A percentile compares a stretch with the other conserved stretches of the same genome.
phyloP scores from a whole-genome alignment of 73 alveolate genomes.

The Halteria grandinella region DNA sequence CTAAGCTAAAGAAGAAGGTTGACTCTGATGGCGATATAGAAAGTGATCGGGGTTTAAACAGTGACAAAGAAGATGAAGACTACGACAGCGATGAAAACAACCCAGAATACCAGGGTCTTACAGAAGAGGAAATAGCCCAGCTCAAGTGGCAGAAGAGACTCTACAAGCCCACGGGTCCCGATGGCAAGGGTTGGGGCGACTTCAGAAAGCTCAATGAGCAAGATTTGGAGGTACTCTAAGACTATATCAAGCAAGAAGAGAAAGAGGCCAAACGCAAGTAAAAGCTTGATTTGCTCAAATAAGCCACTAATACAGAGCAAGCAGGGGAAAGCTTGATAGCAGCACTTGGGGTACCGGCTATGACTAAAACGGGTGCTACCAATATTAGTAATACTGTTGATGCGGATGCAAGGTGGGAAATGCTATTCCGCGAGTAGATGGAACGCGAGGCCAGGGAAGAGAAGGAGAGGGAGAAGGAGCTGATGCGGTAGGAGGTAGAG shows the following conservation, averaged over 20 bases:
- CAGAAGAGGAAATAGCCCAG: slow-evolving; percentile 37
- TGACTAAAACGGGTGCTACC: too few species aligned
- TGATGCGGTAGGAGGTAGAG: slow-evolving; percentile 24
- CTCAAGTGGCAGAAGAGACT: slow-evolving; percentile 60
- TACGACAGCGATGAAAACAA: slow-evolving; percentile 8
- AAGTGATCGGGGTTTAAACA: not conserved
- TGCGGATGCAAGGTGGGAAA: slow-evolving; percentile 65
- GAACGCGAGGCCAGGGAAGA: slow-evolving; percentile 39
- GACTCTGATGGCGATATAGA: slow-evolving; percentile 15
- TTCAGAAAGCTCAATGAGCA: slow-evolving; percentile 86
- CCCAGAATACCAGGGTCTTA: slow-evolving; percentile 18
- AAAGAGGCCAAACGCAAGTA: slow-evolving; percentile 57
- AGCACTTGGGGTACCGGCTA: too few species aligned
- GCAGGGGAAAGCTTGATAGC: not conserved
- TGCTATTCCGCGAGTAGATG: slow-evolving; percentile 19
- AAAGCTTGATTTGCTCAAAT: slow-evolving; percentile 39
- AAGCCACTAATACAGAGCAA: not conserved
- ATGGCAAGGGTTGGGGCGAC: slow-evolving; percentile 99
- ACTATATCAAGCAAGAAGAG: slow-evolving; percentile 68
- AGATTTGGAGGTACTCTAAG: slow-evolving; percentile 78
- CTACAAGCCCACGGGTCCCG: slow-evolving; percentile 98
- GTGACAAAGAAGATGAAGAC: slow-evolving; percentile 18
- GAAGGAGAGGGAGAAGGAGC: slow-evolving; percentile 37
- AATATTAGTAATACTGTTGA: too few species aligned
- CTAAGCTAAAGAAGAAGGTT: slow-evolving; percentile 33